Conservation (phyloP, 345 rosid genomes). For the Angophora floribunda region DNA sequence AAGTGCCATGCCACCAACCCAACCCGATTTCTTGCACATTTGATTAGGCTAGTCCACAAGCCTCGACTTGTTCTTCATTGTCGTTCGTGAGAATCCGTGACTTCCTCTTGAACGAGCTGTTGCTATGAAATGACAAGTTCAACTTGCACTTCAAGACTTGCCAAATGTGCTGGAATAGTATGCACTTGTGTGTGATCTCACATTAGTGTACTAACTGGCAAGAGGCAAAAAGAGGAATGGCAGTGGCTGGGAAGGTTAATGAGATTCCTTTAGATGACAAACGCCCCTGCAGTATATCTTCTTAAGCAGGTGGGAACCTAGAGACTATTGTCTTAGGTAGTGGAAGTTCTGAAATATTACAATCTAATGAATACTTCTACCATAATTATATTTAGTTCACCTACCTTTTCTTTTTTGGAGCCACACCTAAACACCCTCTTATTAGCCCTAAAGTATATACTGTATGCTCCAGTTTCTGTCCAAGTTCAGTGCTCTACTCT, state of each 20-base stretch:
- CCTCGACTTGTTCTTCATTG: constrained; percentile 33
- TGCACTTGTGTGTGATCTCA: not conserved
- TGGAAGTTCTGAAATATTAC: not conserved
- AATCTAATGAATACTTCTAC: not conserved
- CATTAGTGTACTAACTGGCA: constrained; percentile 8
- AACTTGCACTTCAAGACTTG: too few species aligned
- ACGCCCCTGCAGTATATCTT: constrained; percentile 52
- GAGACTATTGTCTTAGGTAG: not conserved
- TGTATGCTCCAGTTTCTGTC: not conserved
- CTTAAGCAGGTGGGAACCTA: constrained; percentile 59
- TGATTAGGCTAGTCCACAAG: constrained; percentile 27
- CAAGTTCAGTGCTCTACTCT: not conserved
- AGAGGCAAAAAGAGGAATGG: constrained; percentile 54
- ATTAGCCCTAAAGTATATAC: not conserved
- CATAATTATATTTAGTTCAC: not conserved
- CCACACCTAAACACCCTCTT: not conserved
- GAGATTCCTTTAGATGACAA: constrained; percentile 56
- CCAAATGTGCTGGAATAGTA: not conserved
- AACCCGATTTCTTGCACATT: constrained; percentile 18
- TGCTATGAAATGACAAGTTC: too few species aligned
- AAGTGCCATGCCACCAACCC: constrained; percentile 54
- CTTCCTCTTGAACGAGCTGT: too few species aligned
- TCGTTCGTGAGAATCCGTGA: not conserved
- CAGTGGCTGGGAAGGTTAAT: constrained; percentile 42
- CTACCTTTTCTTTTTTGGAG: not conserved